Percentiles rank a stretch among this genome's conserved stretches.
phyloP scores from a whole-genome alignment of 495 filamentous ascomycete species.

The Penicillium waksmanii region DNA sequence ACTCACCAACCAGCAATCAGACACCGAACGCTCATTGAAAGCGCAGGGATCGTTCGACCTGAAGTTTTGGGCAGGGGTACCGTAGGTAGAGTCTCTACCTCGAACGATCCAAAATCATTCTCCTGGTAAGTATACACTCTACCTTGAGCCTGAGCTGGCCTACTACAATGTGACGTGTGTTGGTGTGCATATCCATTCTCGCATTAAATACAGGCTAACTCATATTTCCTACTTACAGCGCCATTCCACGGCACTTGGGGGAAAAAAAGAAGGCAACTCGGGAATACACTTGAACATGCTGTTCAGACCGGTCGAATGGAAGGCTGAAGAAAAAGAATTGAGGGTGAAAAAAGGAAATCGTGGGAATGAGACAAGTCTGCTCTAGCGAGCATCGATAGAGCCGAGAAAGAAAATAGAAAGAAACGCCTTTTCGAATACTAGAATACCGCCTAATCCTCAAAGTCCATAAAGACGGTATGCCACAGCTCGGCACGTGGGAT shows the following conservation, averaged over 20 bases:
- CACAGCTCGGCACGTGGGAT: not conserved
- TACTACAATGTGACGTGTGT: slow-evolving; percentile 1
- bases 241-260: slow-evolving; percentile 11
- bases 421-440: slow-evolving; percentile 30
- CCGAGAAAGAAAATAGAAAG: slow-evolving; percentile 17
- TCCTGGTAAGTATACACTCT: not conserved
- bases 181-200: slow-evolving; percentile 37
- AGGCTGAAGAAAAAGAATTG: slow-evolving; percentile 11
- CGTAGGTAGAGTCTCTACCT: too few relatives aligned
- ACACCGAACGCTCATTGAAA: too few relatives aligned
- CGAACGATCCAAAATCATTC: too few relatives aligned
- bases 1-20: too few relatives aligned
- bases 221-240: slow-evolving; percentile 27
- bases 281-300: not conserved
- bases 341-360: slow-evolving; percentile 17
- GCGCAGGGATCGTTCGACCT: too few relatives aligned
- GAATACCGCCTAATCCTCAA: slow-evolving; percentile 1
- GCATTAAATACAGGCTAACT: slow-evolving; percentile 38
- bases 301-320: slow-evolving; percentile 5
- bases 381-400: slow-evolving; percentile 21
- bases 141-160: not conserved
- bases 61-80: too few relatives aligned
- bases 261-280: not conserved
- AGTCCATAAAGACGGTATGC: not conserved
- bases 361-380: slow-evolving; percentile 18